Base-by-base conservation (phyloP, 176 grass and related monocot species). In the Juncus effusus region DNA sequence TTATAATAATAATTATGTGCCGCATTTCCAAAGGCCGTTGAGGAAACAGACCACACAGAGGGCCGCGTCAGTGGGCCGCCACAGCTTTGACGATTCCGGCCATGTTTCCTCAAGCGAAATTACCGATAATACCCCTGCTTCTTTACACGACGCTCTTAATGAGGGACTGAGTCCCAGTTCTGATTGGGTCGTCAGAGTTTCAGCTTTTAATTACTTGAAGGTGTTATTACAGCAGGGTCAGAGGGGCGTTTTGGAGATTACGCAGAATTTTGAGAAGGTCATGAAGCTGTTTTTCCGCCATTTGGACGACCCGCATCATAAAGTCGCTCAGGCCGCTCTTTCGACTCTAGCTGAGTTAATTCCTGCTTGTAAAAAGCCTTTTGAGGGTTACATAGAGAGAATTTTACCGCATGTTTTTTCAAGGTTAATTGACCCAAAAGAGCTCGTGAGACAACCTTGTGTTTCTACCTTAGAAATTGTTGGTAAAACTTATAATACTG, bases 221-320 rank as follows among this genome's bases (percentile, higher is more conserved):
- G 83, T 72, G 62, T 77, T 93, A 73, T 61, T 80, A 42, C 77
- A 93, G 63, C 83, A 67, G 69, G 80, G 83, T 49, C 68, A 82
- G 49, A 97, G 83, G 81, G 88, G 94, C 40, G 64, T 84, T 72
- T 80, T 89, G 60, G 94, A 89, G 72, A 75, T 97, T 74, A 80
- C 76, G 13, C 85, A 93, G 39, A 89, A 80, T 84, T 97, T 97
- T 77, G 94, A 97, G 64, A 97, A 89, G 78, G 83, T 92, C 10
- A 93, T 93, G 94, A 97, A 82, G 54, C 19, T 97, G 64, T 82
- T 97, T 72, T 82, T 81, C 72, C 82, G 76, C 40, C 81, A 97
- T 73, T 82, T 97, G 69, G 80, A 89, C 86, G 88, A 97, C 75
- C 94, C 94, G 11, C 88, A 93, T 77, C 88, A 97, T 49, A 97